phyloP scores from a whole-genome alignment of 768 basidiomycete species.

The Gymnopilus dilepis region DNA sequence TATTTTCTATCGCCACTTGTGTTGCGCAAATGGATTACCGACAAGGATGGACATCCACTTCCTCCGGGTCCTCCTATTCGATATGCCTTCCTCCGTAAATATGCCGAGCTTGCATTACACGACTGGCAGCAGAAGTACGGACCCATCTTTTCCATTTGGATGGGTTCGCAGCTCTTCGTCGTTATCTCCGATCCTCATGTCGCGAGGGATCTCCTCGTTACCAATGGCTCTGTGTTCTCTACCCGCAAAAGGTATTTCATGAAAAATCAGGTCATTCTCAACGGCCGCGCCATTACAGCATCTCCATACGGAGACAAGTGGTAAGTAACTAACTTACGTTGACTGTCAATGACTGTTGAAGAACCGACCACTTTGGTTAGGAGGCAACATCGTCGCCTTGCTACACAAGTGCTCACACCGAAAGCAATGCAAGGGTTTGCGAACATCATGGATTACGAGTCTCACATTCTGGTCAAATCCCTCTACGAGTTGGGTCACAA shows the following conservation, averaged over 20 bases:
- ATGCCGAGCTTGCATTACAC: slow-evolving; percentile 39
- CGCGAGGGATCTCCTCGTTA: slow-evolving; percentile 40
- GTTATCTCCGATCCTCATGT: slow-evolving; percentile 40
- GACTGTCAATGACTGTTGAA: background rate
- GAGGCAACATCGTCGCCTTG: slow-evolving; percentile 49
- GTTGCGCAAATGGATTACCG: slow-evolving; percentile 10
- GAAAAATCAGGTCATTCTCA: slow-evolving; percentile 41
- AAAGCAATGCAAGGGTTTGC: slow-evolving; percentile 42
- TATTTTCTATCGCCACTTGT: slow-evolving; percentile 8
- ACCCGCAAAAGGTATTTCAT: slow-evolving; percentile 39
- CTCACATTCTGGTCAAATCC: slow-evolving; percentile 41
- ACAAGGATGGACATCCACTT: slow-evolving; percentile 27
- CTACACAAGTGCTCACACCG: slow-evolving; percentile 34
- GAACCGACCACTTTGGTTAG: slow-evolving; percentile 17
- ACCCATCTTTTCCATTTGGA: slow-evolving; percentile 40
- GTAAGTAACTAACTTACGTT: slow-evolving; percentile 21
- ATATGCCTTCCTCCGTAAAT: slow-evolving; percentile 38
- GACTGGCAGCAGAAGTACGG: slow-evolving; percentile 41
- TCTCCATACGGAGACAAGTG: slow-evolving; percentile 38
- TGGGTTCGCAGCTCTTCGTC: slow-evolving; percentile 44
- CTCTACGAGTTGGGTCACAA: slow-evolving; percentile 38
- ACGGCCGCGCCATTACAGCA: slow-evolving; percentile 38
- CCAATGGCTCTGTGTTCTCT: slow-evolving; percentile 41
- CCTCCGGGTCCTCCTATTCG: slow-evolving; percentile 35
- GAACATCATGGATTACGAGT: slow-evolving; percentile 42